A percentile compares a stretch with the other conserved stretches of the same genome.
These are phyloP conservation scores for Trichothecium sympodiale DNA, from an alignment of 2,329 filamentous ascomycete genomes.

Conservation along the genomic window DNA sequence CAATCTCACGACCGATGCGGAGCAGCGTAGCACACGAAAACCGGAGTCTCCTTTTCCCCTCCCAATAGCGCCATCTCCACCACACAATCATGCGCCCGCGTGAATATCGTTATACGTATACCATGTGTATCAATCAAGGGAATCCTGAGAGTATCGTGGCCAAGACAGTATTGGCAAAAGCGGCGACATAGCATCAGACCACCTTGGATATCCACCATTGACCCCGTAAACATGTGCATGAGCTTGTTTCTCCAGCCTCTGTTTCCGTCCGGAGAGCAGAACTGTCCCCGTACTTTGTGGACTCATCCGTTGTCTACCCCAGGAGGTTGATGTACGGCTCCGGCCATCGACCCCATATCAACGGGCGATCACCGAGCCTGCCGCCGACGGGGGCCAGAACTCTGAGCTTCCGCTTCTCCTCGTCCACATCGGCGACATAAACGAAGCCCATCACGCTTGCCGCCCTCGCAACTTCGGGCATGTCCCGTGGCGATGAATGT, in stretches of 20 bases:
- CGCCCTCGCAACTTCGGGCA: slow-evolving; percentile 62
- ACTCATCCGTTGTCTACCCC: slow-evolving; percentile 23
- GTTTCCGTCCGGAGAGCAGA: not conserved
- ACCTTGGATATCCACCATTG: no score
- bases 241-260: not conserved
- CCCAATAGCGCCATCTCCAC: no score
- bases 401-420: slow-evolving; percentile 68
- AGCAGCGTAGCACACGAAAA: no score
- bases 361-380: slow-evolving; percentile 63
- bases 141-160: no score
- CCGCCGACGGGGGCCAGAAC: slow-evolving; percentile 78
- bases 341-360: slow-evolving; percentile 80
- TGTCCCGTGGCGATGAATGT: slow-evolving; percentile 59
- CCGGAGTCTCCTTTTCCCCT: no score
- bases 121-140: no score
- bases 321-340: slow-evolving; percentile 73
- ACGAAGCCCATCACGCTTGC: slow-evolving; percentile 85
- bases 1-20: no score
- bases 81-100: no score
- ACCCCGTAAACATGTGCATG: no score
- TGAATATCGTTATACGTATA: no score
- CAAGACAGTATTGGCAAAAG: no score
- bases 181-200: no score
- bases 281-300: not conserved
- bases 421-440: slow-evolving; percentile 86